Conservation (phyloP, 2,329 filamentous ascomycete species). For the Stagonosporopsis tanaceti region DNA sequence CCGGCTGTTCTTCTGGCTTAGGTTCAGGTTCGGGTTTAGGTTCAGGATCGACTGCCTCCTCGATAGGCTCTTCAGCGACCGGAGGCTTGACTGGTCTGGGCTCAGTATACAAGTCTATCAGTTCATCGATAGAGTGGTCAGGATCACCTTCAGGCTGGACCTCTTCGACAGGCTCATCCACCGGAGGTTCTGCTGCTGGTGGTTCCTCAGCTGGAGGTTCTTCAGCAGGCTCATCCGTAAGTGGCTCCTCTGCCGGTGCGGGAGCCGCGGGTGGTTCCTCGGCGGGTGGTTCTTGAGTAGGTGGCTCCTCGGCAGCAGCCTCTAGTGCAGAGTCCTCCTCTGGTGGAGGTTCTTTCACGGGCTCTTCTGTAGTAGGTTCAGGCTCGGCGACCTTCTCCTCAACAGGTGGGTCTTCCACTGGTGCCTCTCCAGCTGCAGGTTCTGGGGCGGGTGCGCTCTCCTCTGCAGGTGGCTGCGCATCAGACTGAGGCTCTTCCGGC, state of each 20-base stretch:
- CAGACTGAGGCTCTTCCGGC: not conserved
- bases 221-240: constrained; percentile 5
- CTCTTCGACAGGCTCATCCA: constrained; percentile 6
- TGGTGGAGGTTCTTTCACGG: not conserved
- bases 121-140: not conserved
- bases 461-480: not conserved
- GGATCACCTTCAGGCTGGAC: constrained; percentile 14
- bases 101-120: constrained; percentile 14
- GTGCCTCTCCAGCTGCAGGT: not conserved
- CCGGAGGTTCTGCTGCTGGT: not conserved
- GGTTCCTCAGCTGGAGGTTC: not conserved
- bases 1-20: not conserved
- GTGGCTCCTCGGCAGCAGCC: not conserved
- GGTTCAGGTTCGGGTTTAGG: constrained; percentile 2
- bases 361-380: not conserved
- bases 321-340: not conserved
- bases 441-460: not conserved
- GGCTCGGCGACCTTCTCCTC: constrained; percentile 1
- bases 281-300: not conserved
- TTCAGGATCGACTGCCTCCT: not conserved
- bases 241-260: not conserved
- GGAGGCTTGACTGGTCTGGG: constrained; percentile 1
- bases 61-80: not conserved
- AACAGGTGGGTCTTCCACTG: not conserved
- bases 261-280: not conserved